Base-by-base conservation (phyloP, 2,329 filamentous ascomycete genomes). In the Phyllosticta citriasiana region DNA sequence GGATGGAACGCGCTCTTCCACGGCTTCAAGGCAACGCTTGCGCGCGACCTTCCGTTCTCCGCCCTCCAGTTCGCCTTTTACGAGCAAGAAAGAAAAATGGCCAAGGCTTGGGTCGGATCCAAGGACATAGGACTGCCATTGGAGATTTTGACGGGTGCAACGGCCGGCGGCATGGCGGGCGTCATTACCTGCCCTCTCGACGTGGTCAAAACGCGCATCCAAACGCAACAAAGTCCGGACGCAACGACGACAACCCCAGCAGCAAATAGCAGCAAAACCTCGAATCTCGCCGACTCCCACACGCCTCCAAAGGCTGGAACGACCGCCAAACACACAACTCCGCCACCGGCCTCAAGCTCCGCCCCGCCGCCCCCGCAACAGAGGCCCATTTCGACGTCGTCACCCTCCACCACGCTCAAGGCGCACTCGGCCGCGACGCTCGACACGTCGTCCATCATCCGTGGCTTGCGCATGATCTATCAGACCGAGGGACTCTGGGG, bases 11-110 rank as follows among this genome's bases (percentile, higher is more conserved):
- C 95, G 19, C 82, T 99, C 25, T 99, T 97, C 73, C 88, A 96
- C 68, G 94, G 94, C n/a, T 99, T 95, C 78, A 94, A 94, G 73
- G 94, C 94, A 10, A 99, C 94, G 0, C 84, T 99, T 2, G 94
- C 89, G 76, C 88, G 94, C 62, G 94, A 99, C 69, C 81, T 99
- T 24, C 94, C 94, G 1, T 99, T 97, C 72, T 97, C 93, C 0
- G 94, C 94, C 0, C 78, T 99, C 10, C 94, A 99, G 71, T 97
- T 99, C 75, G 93, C 95, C 69, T 97, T 99, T 72, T 99, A 96
- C 79, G 94, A 99, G 74, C 90, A 97, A 74, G 92, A 92, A 71
- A 89, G 92, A 69, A 84, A 81, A 54, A 84, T 90, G 81, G 92
- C 94, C 0, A 88, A 88, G 69, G 74, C 84, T 59, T 95, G 88